Evolutionary conservation across 495 filamentous ascomycete genomes (phyloP), one percentile per base, ranked within the genome.

Genomic region (Stereocaulon alpinum): DNA sequence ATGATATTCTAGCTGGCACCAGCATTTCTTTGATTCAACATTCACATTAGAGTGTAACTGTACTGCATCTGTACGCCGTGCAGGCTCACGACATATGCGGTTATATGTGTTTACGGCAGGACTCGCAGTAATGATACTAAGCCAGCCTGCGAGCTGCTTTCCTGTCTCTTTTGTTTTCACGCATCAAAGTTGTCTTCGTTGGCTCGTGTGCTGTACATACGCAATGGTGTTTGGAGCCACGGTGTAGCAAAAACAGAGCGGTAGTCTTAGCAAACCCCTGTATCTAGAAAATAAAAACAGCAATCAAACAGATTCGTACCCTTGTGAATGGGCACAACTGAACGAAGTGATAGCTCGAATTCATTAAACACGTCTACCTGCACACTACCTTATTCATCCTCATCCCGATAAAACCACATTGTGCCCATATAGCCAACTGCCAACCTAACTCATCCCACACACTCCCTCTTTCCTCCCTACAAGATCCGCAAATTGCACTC

Each of bases 1-100:
- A 66, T 66, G 66, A 62, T 68, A 20, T 68, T 68, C 58, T 67
- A 55, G 54, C 45, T 17, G 37, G 7, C 34, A 37, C 27, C 11
- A 30, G 17, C 18, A 20, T 51, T 34, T 17, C 6, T n/a, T 29
- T 9, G 27, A n/a, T 5, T 37, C 24, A n/a, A 18, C 30, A 37
- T 22, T 3, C 49, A 34, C 34, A 3, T n/a, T n/a, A n/a, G 22
- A 18, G 9, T 14, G 32, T 30, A 17, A 32, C 4, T 52, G 27
- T 30, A 52, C 49, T n/a, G n/a, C 49, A 30, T 52, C 6, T 18
- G 32, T 22, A 37, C 49, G 9, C 34, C 29, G 14, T 52, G 30
- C 30, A 18, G 27, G 10, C 18, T 22, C 14, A 14, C 47, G 18
- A 32, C 15, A 37, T 24, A 44, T 18, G 9, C 18, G 15, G n/a